phyloP scores from a whole-genome alignment of 2,329 filamentous ascomycete genomes.

The Macrophomina pseudophaseolina region DNA sequence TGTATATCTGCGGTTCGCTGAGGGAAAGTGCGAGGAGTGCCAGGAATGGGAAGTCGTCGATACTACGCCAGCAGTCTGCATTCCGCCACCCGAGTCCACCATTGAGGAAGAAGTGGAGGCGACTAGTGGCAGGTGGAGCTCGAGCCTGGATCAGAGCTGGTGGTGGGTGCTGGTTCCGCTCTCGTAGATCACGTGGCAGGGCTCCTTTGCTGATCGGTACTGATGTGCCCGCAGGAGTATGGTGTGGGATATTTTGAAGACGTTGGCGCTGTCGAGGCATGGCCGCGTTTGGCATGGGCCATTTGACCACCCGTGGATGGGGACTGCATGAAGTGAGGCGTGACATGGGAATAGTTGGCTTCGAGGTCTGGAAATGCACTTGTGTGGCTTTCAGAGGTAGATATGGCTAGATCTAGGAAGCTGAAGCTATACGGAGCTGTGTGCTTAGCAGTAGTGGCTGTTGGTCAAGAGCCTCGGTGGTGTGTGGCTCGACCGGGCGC shows the following conservation, averaged over 20 bases:
- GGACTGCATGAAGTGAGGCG: neutral
- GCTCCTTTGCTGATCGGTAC: neutral
- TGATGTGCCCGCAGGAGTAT: neutral
- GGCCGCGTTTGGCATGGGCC: neutral
- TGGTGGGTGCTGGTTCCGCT: neutral
- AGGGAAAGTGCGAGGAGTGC: neutral
- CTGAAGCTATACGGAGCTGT: too few species aligned
- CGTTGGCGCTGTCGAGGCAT: neutral
- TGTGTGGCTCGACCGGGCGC: too few species aligned
- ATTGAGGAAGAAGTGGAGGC: neutral
- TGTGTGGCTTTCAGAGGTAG: too few species aligned
- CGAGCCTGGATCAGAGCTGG: neutral
- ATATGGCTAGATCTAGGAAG: too few species aligned
- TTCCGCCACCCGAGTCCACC: neutral
- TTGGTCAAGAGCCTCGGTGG: too few species aligned
- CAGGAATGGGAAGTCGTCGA: too few species aligned
- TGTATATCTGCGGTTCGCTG: too few species aligned
- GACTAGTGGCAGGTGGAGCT: too few species aligned
- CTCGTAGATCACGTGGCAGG: neutral
- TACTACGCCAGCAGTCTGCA: neutral
- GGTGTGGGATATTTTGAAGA: slow-evolving; percentile 10
- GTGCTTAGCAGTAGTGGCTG: too few species aligned
- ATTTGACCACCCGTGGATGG: neutral
- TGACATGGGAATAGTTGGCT: too few species aligned
- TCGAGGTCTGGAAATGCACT: too few species aligned